phyloP scores from a whole-genome alignment of 495 filamentous ascomycete species.

The Lasiosphaeriaceae sp. region DNA sequence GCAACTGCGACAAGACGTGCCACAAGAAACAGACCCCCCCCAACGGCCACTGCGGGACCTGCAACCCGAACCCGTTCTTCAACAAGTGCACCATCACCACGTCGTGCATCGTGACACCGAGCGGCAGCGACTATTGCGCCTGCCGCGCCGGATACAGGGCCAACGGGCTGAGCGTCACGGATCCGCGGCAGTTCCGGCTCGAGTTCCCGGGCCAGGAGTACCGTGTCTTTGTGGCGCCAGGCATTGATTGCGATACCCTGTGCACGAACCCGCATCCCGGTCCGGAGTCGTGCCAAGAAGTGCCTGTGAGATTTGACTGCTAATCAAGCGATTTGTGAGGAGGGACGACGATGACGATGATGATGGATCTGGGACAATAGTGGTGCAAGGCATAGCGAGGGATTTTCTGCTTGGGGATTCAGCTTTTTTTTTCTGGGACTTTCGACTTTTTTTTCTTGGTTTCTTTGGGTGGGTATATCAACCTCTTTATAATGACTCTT shows the following conservation, averaged over 20 bases:
- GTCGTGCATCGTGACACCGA: conserved; percentile 13
- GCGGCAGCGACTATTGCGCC: conserved; percentile 16
- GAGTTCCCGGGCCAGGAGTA: conserved; percentile 18
- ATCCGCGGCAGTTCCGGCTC: conserved; percentile 20
- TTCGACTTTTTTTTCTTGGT: too few relatives aligned
- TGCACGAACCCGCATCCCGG: conserved; percentile 17
- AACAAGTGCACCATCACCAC: conserved; percentile 26
- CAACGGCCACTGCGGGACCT: conserved; percentile 9
- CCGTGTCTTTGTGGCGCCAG: conserved; percentile 20
- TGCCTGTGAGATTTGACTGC: conserved; percentile 17
- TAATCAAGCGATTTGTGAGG: background rate
- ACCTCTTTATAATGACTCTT: too few relatives aligned
- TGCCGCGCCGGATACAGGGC: conserved; percentile 22
- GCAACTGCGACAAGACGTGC: conserved; percentile 10
- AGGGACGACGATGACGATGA: too few relatives aligned
- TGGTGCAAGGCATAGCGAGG: too few relatives aligned
- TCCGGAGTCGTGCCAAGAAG: conserved; percentile 18
- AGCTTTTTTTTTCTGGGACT: too few relatives aligned
- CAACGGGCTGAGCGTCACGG: conserved; percentile 9
- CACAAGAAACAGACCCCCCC: conserved; percentile 3
- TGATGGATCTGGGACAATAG: too few relatives aligned
- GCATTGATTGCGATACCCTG: conserved; percentile 18
- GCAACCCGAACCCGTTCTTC: conserved; percentile 23
- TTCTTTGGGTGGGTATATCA: too few relatives aligned
- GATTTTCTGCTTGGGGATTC: too few relatives aligned